phyloP scores from a whole-genome alignment of 2,329 filamentous ascomycete genomes.

The Diaporthe sp. region DNA sequence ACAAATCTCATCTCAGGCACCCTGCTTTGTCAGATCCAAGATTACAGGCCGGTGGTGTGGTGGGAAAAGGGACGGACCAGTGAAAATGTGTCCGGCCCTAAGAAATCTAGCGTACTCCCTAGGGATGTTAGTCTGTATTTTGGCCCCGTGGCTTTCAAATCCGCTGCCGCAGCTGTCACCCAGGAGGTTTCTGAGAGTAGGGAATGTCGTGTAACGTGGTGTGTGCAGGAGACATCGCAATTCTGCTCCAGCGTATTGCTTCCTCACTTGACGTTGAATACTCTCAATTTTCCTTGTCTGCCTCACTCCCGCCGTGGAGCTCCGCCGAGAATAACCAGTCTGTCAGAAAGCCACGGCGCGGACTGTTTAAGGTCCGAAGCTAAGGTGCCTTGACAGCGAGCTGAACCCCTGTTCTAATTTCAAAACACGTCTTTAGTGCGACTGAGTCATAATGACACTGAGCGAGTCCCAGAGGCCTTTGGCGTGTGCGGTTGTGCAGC shows the following conservation, averaged over 20 bases:
- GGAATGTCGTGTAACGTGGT: not conserved
- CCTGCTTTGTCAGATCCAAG: constrained; percentile 29
- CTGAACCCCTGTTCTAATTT: not conserved
- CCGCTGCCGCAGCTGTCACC: not conserved
- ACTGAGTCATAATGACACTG: not conserved
- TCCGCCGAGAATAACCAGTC: not conserved
- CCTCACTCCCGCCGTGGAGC: not conserved
- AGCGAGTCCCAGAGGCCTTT: not conserved
- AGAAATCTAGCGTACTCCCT: not conserved
- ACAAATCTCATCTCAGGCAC: not conserved
- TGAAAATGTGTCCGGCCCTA: not conserved
- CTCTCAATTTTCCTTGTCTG: not conserved
- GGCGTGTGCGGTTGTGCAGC: not conserved
- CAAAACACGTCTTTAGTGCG: not conserved
- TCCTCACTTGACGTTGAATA: not conserved
- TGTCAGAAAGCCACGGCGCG: constrained; percentile 2
- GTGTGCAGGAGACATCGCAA: not conserved
- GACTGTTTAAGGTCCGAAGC: not conserved
- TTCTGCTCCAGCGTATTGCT: not conserved
- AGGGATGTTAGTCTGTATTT: not conserved
- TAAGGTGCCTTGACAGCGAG: not conserved
- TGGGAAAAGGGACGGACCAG: not conserved
- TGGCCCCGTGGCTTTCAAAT: constrained; percentile 29
- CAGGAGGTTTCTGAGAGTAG: not conserved
- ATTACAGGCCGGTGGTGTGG: not conserved